phyloP scores from a whole-genome alignment of 805 yeast species.

The Nematodospora valgi region DNA sequence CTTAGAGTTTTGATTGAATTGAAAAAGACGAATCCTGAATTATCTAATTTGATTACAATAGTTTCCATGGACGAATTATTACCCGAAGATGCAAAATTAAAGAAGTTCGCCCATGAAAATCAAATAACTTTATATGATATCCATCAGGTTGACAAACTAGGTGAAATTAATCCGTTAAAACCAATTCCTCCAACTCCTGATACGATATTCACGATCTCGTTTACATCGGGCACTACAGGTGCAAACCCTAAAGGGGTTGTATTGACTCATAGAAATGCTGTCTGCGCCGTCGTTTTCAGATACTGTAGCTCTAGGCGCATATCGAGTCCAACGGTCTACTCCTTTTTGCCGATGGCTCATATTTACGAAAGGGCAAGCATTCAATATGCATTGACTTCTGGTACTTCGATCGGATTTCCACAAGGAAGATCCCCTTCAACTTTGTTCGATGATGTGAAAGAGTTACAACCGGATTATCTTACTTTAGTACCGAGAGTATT shows the following conservation, averaged over 20 bases:
- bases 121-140: conserved; percentile 32
- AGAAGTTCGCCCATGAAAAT: conserved; percentile 18
- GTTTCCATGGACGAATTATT: conserved; percentile 49
- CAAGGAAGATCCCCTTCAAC: conserved; percentile 29
- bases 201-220: conserved; percentile 37
- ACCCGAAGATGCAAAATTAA: conserved; percentile 14
- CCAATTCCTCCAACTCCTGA: conserved; percentile 31
- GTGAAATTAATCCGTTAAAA: conserved; percentile 34
- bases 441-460: conserved; percentile 57
- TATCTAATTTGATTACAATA: conserved; percentile 45
- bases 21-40: conserved; percentile 29
- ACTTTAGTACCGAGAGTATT: conserved; percentile 64
- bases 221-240: conserved; percentile 64
- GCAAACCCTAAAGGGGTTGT: conserved; percentile 77
- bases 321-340: conserved; percentile 23
- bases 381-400: conserved; percentile 41
- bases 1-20: conserved; percentile 45
- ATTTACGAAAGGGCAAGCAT: conserved; percentile 50
- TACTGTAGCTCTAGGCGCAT: conserved; percentile 16
- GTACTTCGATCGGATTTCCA: conserved; percentile 53
- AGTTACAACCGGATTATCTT: conserved; percentile 50
- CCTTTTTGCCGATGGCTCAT: conserved; percentile 57
- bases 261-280: conserved; percentile 48
- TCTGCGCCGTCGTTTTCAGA: conserved; percentile 44
- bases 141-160: conserved; percentile 25